Percentiles rank a stretch among this genome's conserved stretches.
These are phyloP conservation scores for Nicotiana sylvestris DNA, from an alignment of 257 asterid genomes.

Conservation along the genomic window DNA sequence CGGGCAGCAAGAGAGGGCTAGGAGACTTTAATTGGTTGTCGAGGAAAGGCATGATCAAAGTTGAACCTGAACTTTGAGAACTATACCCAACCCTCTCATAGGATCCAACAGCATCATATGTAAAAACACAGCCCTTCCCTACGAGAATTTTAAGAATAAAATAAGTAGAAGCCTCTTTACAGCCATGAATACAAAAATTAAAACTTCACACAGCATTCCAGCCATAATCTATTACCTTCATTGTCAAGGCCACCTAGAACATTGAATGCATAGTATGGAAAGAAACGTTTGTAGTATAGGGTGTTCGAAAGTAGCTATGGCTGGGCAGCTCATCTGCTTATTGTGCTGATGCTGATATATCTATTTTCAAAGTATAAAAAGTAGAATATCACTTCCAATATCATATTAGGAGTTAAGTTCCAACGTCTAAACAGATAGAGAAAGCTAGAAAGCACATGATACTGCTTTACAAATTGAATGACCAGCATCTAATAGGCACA, in stretches of 20 bases:
- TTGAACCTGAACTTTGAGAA: slow-evolving; percentile 91
- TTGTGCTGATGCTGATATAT: slow-evolving; percentile 85
- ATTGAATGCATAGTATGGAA: slow-evolving; percentile 82
- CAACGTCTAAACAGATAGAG: background rate
- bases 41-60: slow-evolving; percentile 86
- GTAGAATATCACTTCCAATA: background rate
- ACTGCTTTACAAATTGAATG: background rate
- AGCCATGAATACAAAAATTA: background rate
- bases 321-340: slow-evolving; percentile 99
- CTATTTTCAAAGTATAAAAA: slow-evolving; percentile 28
- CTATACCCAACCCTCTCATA: slow-evolving; percentile 96
- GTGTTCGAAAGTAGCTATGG: slow-evolving; percentile 86
- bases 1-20: slow-evolving; percentile 37
- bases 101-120: slow-evolving; percentile 95
- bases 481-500: background rate
- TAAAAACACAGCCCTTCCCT: slow-evolving; percentile 97
- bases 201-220: background rate
- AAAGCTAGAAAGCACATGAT: background rate
- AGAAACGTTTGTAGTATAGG: slow-evolving; percentile 83
- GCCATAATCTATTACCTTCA: slow-evolving; percentile 48
- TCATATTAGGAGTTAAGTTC: background rate
- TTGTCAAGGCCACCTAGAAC: slow-evolving; percentile 91
- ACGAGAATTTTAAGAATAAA: background rate
- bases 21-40: slow-evolving; percentile 54
- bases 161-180: background rate